A percentile compares a stretch with the other conserved stretches of the same genome.
Conservation (phyloP, 352 stramenopile genomes). For the Phytophthora hibernalis region DNA sequence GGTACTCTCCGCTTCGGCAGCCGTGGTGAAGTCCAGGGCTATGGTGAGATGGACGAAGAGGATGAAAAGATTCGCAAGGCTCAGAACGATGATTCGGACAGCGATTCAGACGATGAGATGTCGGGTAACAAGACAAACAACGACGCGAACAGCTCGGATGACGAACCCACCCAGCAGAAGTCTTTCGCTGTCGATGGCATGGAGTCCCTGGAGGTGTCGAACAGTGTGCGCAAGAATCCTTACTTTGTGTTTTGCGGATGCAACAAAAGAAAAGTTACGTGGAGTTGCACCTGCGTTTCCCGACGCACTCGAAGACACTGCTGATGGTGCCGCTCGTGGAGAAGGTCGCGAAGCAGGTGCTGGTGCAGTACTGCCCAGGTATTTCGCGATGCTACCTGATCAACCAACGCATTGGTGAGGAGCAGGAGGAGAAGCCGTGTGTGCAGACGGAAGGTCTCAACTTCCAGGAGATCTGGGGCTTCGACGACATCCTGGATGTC, state of each 20-base stretch:
- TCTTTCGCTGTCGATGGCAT: conserved; percentile 61
- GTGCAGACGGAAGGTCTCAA: conserved; percentile 97
- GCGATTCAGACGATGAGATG: conserved; percentile 61
- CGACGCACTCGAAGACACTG: conserved; percentile 89
- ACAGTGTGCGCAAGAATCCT: conserved; percentile 85
- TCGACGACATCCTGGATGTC: conserved; percentile 93
- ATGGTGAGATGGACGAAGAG: conserved; percentile 95
- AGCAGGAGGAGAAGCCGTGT: conserved; percentile 84
- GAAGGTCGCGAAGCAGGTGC: conserved; percentile 83
- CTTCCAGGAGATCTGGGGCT: conserved; percentile 98
- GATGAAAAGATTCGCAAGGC: conserved; percentile 87
- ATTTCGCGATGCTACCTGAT: conserved; percentile 92
- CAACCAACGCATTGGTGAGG: conserved; percentile 84
- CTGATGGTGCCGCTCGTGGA: conserved; percentile 92
- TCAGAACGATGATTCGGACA: conserved; percentile 70
- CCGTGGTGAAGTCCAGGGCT: conserved; percentile 82
- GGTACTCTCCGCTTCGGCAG: conserved; percentile 87
- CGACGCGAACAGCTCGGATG: conserved; percentile 33
- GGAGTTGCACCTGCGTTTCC: conserved; percentile 88
- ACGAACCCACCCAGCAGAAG: conserved; percentile 50
- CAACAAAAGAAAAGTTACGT: conserved; percentile 86
- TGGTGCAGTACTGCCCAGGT: conserved; percentile 88
- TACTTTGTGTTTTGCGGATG: conserved; percentile 87
- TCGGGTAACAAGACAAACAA: conserved; percentile 48
- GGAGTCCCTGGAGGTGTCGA: conserved; percentile 76